phyloP scores from a whole-genome alignment of 129 eudicot species.

The Dittrichia graveolens region DNA sequence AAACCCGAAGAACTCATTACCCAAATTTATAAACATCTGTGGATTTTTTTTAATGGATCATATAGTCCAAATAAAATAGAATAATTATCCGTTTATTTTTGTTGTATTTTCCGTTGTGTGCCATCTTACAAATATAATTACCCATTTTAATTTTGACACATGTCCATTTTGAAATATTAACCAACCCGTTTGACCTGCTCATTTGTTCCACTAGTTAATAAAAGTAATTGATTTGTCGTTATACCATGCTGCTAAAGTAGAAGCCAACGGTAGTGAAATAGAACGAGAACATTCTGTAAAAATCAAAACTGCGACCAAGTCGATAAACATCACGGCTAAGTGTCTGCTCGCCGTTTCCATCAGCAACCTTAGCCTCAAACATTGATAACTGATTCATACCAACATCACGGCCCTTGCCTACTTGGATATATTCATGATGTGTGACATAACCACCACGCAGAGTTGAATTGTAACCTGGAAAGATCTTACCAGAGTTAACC shows the following conservation, averaged over 20 bases:
- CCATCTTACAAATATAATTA: neutral
- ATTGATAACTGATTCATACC: conserved; percentile 95
- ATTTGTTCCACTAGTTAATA: conserved; percentile 3
- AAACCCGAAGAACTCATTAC: no score
- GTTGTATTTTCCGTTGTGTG: no score
- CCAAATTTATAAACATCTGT: no score
- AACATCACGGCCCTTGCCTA: conserved; percentile 95
- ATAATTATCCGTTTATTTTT: no score
- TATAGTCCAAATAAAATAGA: no score
- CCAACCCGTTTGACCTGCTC: neutral
- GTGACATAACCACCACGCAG: conserved; percentile 87
- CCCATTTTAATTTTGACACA: no score
- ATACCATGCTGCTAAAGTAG: conserved; percentile 98
- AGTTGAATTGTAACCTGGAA: conserved; percentile 87
- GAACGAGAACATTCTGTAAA: conserved; percentile 86
- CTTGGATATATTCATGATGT: conserved; percentile 92
- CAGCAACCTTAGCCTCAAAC: conserved; percentile 97
- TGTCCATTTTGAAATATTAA: conserved; percentile 1
- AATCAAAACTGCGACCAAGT: conserved; percentile 93
- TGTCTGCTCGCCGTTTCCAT: conserved; percentile 98
- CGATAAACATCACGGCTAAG: conserved; percentile 97
- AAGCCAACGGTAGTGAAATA: conserved; percentile 95
- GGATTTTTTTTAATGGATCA: no score
- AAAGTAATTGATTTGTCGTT: conserved; percentile 3
- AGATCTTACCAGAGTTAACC: conserved; percentile 18